Evolutionary conservation across 257 asterid species (phyloP).

Genomic region (Scutellaria galericulata): DNA sequence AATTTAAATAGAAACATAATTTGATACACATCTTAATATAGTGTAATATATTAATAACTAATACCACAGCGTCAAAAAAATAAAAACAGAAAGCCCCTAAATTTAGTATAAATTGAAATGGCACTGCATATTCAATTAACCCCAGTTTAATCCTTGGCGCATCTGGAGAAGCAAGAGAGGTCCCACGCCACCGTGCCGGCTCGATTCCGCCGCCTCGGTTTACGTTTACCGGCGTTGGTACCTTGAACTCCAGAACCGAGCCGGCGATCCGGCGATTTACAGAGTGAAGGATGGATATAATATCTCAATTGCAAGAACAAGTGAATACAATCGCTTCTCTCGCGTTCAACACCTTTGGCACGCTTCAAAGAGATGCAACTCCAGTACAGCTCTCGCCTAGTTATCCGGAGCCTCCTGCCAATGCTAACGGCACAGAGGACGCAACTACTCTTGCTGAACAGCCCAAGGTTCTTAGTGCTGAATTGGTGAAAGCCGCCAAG

Average conservation of each 20-base stretch:
- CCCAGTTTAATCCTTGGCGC: not conserved
- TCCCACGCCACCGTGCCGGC: not conserved
- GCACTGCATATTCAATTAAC: too few relatives aligned
- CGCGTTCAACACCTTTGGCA: constrained; percentile 85
- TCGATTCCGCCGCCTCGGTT: not conserved
- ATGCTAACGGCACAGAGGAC: constrained; percentile 54
- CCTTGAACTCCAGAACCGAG: not conserved
- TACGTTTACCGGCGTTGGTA: not conserved
- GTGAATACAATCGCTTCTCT: constrained; percentile 69
- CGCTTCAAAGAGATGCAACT: constrained; percentile 91
- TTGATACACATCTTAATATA: too few relatives aligned
- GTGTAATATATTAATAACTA: too few relatives aligned
- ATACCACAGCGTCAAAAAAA: too few relatives aligned
- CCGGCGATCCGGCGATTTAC: not conserved
- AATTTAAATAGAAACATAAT: too few relatives aligned
- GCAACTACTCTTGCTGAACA: constrained; percentile 67
- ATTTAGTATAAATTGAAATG: too few relatives aligned
- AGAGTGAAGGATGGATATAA: constrained; percentile 67
- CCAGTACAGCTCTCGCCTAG: constrained; percentile 86
- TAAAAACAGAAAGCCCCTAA: too few relatives aligned
- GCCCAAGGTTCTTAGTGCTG: constrained; percentile 78
- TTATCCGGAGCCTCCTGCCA: constrained; percentile 84
- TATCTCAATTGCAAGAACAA: constrained; percentile 87
- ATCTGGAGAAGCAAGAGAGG: not conserved
- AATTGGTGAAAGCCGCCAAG: constrained; percentile 88